Evolutionary conservation across 2,329 filamentous ascomycete species (phyloP).

Genomic region (Metarhizium sp.): DNA sequence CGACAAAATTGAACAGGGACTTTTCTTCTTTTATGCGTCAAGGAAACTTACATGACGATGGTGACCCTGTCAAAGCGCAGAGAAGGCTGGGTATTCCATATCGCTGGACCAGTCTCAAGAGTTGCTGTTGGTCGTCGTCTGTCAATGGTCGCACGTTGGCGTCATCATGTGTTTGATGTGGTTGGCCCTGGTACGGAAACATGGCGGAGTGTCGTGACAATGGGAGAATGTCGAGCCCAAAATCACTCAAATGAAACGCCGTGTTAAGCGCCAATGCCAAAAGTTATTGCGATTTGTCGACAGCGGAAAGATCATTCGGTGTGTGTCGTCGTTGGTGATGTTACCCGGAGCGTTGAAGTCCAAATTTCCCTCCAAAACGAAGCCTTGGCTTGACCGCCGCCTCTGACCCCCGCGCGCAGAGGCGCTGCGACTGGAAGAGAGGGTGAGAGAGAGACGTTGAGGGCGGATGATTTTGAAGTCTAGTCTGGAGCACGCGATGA

Average conservation of each 20-base stretch:
- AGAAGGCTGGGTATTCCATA: constrained; percentile 28
- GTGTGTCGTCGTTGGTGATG: not conserved
- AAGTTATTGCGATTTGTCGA: not conserved
- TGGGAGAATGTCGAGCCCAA: not conserved
- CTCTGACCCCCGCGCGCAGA: not conserved
- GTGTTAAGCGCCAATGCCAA: not conserved
- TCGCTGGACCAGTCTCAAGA: constrained; percentile 26
- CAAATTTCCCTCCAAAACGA: not conserved
- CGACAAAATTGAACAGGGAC: not conserved
- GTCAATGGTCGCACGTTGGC: constrained; percentile 24
- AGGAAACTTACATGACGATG: constrained; percentile 25
- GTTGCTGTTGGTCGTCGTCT: constrained; percentile 29
- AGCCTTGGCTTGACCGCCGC: not conserved
- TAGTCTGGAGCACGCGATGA: not conserved
- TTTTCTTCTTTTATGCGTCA: not conserved
- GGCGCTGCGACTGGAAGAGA: not conserved
- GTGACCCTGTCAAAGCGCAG: constrained; percentile 26
- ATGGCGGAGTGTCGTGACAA: constrained; percentile 11
- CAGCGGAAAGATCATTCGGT: not conserved
- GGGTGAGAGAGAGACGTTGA: not conserved
- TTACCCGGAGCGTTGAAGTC: not conserved
- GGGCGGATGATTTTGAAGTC: not conserved
- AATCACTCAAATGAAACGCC: not conserved
- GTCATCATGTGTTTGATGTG: constrained; percentile 22
- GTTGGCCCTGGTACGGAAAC: constrained; percentile 20